phyloP scores from a whole-genome alignment of 163 green algal genomes.

The Trebouxiophyceae sp. region DNA sequence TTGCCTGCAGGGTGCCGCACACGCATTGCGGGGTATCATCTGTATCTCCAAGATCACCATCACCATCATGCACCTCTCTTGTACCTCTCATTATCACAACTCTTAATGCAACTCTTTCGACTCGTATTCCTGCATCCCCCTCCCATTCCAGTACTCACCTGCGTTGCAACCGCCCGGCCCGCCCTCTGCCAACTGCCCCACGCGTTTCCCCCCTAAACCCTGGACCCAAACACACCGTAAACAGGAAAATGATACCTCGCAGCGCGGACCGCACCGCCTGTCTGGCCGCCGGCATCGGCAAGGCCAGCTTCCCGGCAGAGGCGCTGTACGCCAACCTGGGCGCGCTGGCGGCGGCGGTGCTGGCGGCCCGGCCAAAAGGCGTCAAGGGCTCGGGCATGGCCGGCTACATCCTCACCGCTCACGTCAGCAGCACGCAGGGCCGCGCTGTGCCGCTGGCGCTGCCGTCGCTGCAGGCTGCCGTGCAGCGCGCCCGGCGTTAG shows the following conservation, averaged over 20 bases:
- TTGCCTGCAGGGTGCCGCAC: too few relatives aligned
- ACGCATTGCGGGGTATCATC: too few relatives aligned
- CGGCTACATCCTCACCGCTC: slow-evolving; percentile 50
- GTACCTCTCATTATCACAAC: too few relatives aligned
- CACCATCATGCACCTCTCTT: too few relatives aligned
- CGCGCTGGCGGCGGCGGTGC: slow-evolving; percentile 36
- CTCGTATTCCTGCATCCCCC: too few relatives aligned
- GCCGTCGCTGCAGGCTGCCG: not conserved
- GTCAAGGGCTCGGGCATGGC: slow-evolving; percentile 35
- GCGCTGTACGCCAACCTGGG: slow-evolving; percentile 47
- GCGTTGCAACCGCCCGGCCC: not conserved
- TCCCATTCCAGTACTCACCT: not conserved
- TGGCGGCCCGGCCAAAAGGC: slow-evolving; percentile 53
- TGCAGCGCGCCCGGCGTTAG: not conserved
- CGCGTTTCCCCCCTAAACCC: too few relatives aligned
- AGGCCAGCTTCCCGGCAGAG: slow-evolving; percentile 29
- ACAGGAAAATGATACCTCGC: too few relatives aligned
- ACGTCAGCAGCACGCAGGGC: slow-evolving; percentile 44
- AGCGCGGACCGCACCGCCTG: slow-evolving; percentile 54
- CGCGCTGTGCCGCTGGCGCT: slow-evolving; percentile 26
- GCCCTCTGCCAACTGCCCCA: too few relatives aligned
- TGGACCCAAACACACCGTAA: too few relatives aligned
- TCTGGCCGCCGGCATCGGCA: slow-evolving; percentile 64
- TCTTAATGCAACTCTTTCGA: too few relatives aligned
- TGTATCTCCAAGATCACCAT: too few relatives aligned